Base-by-base conservation (phyloP, 441 rosid genomes). In the Dalechampia spathulata region DNA sequence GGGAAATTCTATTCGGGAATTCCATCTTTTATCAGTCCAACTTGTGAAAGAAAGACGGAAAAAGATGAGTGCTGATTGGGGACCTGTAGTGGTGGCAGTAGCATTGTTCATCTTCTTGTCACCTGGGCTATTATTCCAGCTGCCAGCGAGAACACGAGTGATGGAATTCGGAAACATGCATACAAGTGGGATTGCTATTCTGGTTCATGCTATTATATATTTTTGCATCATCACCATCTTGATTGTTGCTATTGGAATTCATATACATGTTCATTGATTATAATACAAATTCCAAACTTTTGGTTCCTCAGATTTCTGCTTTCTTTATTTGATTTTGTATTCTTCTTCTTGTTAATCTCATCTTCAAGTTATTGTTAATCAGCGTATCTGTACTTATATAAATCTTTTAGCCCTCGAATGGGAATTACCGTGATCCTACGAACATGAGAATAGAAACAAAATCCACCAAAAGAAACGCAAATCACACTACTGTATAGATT, bases 161-260 rank as follows among this genome's bases (percentile, higher is more conserved):
- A 68, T 89, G 7, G 98, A 92, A 63, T 92, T 92, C 20, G 96
- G 96, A 15, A 92, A 89, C 83, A 83, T 89, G 96, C 60, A 54
- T 28, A 92, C 96, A 1, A 88, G 99, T 57, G 94, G 94, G 60
- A 86, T 89, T 20, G 75, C 99, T 1, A 86, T 92, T 38, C 75
- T 92, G 50, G 59, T 86, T 61, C 97, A 92, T 39, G 97, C 97
- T 9, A 38, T 92, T 23, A 75, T 86, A 41, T 92, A 65, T 71
- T 85, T 92, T 36, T 81, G 95, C 63, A 73, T 92, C 48, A 22
- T 79, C 70, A 88, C 96, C 25, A 81, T 92, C 75, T 77, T 88
- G 70, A 65, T 81, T 40, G 39, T 92, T 21, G 98, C 96, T 26
- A 52, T 92, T 49, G 94, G 94, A 4, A 50, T 88, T 57, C 98